Base-by-base conservation (phyloP, 2,329 filamentous ascomycete genomes). In the Alternaria infectoria region DNA sequence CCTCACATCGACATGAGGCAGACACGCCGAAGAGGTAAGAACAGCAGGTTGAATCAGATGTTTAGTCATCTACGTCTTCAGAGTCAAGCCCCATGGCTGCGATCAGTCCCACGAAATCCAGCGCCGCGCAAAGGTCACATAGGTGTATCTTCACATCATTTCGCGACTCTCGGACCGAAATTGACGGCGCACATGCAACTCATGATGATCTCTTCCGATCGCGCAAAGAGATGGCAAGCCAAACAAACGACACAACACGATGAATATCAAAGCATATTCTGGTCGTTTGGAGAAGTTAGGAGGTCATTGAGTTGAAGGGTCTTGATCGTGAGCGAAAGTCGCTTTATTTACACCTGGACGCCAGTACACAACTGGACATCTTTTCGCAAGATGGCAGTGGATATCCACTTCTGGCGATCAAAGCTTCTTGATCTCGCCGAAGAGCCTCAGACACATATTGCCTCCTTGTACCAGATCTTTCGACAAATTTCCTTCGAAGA, bases 171-270 rank as follows among this genome's bases (percentile, higher is more conserved):
- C 36, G 36, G 36, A 40, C 36, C 36, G 36, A 40, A 17, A 2
- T 40, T 5, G 9, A 0, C 0, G 9, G 36, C 36, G 36, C 36
- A 40, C 36, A 0, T 11, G 0, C 9, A 40, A 0, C 0, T 17
- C n/a, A 40, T 40, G 36, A 40, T 40, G 36, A 40, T 40, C 36
- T 40, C 8, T 40, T 40, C n/a, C 15, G 36, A 40, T 40, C 36
- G 36, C n/a, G 36, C 36, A 40, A 40, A 40, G n/a, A 40, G 36
- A 40, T 40, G 36, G 36, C 8, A 40, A 40, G 36, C 8, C 36
- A 11, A 17, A 17, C n/a, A 40, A 40, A 10, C 9, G 9, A 40
- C n/a, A 40, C n/a, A 17, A 6, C n/a, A 40, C 17, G 36, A 40
- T 40, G 0, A 0, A 40, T 40, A 1, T 40, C 36, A 17, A 10